These are phyloP conservation scores for Aspergillus novoparasiticus DNA, from an alignment of 2,329 filamentous ascomycete genomes.

Conservation along the genomic window DNA sequence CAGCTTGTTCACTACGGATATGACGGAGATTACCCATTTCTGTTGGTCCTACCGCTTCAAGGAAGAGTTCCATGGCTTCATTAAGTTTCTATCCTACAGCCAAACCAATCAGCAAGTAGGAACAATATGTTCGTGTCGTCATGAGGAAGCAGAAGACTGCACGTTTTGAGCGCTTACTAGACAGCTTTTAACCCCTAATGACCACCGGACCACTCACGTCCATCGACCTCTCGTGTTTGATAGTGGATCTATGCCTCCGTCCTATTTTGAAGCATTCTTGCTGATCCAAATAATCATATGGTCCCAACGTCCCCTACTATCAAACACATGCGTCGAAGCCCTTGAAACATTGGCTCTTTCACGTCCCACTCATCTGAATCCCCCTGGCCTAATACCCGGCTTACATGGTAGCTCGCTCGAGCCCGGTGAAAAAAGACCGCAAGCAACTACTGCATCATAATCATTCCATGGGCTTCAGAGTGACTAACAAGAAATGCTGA, in stretches of 20 bases:
- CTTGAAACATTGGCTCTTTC: constrained; percentile 1
- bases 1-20: too few species aligned
- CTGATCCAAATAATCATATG: constrained; percentile 2
- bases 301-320: neutral
- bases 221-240: neutral
- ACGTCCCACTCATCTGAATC: neutral
- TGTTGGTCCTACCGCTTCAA: neutral
- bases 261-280: neutral
- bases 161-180: too few species aligned
- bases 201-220: too few species aligned
- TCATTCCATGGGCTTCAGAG: neutral
- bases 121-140: too few species aligned
- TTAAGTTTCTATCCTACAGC: neutral
- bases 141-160: too few species aligned
- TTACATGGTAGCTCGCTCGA: neutral
- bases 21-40: too few species aligned
- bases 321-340: neutral
- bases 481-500: neutral
- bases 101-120: too few species aligned
- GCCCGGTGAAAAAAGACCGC: neutral
- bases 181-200: too few species aligned
- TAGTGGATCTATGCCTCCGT: neutral
- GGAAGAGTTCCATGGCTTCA: neutral
- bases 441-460: neutral
- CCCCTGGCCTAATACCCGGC: neutral